phyloP scores from a whole-genome alignment of 75 land plant genomes.

The Larix kaempferi region DNA sequence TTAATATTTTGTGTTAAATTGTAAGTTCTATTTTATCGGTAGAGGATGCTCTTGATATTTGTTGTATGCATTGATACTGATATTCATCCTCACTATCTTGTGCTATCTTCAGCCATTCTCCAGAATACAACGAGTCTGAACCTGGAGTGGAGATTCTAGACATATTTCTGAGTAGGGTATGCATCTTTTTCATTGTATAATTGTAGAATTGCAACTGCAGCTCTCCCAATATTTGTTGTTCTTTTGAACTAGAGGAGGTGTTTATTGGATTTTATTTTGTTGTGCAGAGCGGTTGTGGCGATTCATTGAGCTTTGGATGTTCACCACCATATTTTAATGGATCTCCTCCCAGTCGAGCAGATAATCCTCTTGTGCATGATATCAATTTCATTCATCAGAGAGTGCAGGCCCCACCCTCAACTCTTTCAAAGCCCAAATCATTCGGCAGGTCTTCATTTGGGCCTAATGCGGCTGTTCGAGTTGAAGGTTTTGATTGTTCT shows the following conservation, averaged over 20 bases:
- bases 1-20: background rate
- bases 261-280: background rate
- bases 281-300: conserved; percentile 32
- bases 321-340: conserved; percentile 57
- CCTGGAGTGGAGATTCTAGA: conserved; percentile 46
- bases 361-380: conserved; percentile 53
- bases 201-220: background rate
- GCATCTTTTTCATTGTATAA: conserved; percentile 4
- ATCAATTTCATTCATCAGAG: conserved; percentile 38
- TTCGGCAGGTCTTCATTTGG: conserved; percentile 18
- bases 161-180: conserved; percentile 49
- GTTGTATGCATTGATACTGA: background rate
- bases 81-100: too few species aligned
- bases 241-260: background rate
- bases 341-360: conserved; percentile 53
- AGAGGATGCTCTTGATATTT: background rate
- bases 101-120: conserved; percentile 9
- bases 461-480: conserved; percentile 31
- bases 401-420: conserved; percentile 14
- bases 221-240: background rate
- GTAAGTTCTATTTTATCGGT: background rate
- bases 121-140: conserved; percentile 15
- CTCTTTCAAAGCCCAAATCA: conserved; percentile 28
- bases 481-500: conserved; percentile 45
- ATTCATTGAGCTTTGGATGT: conserved; percentile 33